These are phyloP conservation scores for Rostrohypoxylon terebratum DNA, from an alignment of 495 filamentous ascomycete genomes.

Conservation along the genomic window DNA sequence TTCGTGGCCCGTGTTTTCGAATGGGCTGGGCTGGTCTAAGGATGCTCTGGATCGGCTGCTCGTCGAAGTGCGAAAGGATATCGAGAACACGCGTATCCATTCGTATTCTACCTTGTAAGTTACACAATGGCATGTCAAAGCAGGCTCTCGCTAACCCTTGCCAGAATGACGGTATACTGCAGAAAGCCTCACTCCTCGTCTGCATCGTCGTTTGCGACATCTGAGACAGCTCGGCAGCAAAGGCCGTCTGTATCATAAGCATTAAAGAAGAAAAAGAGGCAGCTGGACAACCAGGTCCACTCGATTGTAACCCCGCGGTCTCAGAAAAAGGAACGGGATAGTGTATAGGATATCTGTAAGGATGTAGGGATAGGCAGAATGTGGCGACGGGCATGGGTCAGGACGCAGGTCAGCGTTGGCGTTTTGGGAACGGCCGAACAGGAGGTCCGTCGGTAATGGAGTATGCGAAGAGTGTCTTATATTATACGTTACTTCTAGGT, in stretches of 20 bases:
- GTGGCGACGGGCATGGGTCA: slow-evolving; percentile 3
- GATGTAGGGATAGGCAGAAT: slow-evolving; percentile 6
- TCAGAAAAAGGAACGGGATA: background rate
- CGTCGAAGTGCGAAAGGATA: slow-evolving; percentile 44
- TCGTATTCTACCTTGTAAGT: slow-evolving; percentile 46
- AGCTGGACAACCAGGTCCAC: too few relatives aligned
- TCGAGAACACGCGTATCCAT: slow-evolving; percentile 49
- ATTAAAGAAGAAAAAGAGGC: background rate
- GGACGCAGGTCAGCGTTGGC: slow-evolving; percentile 8
- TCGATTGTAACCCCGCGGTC: background rate
- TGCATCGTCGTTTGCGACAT: slow-evolving; percentile 24
- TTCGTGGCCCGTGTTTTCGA: slow-evolving; percentile 48
- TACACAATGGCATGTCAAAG: background rate
- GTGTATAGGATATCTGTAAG: background rate
- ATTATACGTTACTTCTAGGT: background rate
- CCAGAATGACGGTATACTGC: slow-evolving; percentile 38
- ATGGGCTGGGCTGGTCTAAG: slow-evolving; percentile 50
- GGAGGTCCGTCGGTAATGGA: slow-evolving; percentile 10
- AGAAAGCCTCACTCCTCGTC: slow-evolving; percentile 26
- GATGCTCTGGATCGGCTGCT: slow-evolving; percentile 49
- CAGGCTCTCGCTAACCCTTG: background rate
- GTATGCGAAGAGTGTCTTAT: slow-evolving; percentile 3
- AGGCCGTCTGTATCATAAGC: slow-evolving; percentile 31
- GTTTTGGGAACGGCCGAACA: background rate
- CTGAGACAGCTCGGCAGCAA: slow-evolving; percentile 3